A percentile compares a stretch with the other conserved stretches of the same genome.
Evolutionary conservation across 2,329 filamentous ascomycete genomes (phyloP).

Genomic region (Cladophialophora bantiana): DNA sequence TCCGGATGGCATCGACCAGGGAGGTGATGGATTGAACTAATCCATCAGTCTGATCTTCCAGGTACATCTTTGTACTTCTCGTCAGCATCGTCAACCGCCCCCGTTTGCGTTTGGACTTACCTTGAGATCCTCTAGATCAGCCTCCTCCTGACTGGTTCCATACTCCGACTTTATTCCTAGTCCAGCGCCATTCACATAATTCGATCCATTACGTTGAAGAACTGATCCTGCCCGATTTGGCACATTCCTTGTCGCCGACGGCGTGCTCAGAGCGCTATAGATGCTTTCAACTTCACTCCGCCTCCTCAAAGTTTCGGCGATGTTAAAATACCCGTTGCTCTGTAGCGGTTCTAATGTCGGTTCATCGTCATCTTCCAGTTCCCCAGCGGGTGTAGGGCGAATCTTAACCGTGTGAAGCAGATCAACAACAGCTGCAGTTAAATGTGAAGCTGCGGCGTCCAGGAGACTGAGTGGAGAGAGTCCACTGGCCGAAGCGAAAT

Average conservation of each 20-base stretch:
- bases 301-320: constrained; percentile 57
- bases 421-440: constrained; percentile 85
- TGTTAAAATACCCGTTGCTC: constrained; percentile 70
- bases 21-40: constrained; percentile 82
- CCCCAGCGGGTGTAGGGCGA: constrained; percentile 73
- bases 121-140: constrained; percentile 67
- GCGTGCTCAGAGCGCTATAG: constrained; percentile 76
- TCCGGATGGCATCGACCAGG: constrained; percentile 75
- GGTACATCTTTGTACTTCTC: constrained; percentile 64
- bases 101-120: constrained; percentile 48
- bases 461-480: constrained; percentile 91
- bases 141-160: constrained; percentile 52
- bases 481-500: constrained; percentile 81
- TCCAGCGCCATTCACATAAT: constrained; percentile 32
- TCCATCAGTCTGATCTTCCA: constrained; percentile 81
- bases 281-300: constrained; percentile 74
- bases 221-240: constrained; percentile 20
- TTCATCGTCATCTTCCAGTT: constrained; percentile 79
- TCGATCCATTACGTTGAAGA: constrained; percentile 29
- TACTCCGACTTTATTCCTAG: constrained; percentile 44
- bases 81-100: neutral
- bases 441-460: constrained; percentile 90
- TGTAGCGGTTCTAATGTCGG: constrained; percentile 68
- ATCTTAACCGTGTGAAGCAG: constrained; percentile 85
- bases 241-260: constrained; percentile 52